Evolutionary conservation across 2,329 filamentous ascomycete genomes (phyloP).

Genomic region (Dactylellina cionopaga): DNA sequence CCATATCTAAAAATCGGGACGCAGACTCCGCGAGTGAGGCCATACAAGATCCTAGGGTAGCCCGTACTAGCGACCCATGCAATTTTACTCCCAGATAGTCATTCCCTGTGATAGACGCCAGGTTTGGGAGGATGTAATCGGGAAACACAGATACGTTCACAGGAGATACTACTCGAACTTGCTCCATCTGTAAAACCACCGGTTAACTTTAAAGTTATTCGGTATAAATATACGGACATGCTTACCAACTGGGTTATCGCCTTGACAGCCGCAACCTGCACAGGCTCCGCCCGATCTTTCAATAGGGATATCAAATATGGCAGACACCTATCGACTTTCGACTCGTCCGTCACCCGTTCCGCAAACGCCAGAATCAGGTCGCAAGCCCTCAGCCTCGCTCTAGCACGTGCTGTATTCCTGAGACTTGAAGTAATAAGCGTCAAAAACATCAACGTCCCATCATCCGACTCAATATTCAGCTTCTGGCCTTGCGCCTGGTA

Average conservation of each 20-base stretch:
- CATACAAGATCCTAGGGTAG: constrained; percentile 91
- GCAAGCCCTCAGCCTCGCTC: constrained; percentile 87
- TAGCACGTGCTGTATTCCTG: constrained; percentile 85
- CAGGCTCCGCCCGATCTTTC: constrained; percentile 82
- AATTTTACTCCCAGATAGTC: constrained; percentile 45
- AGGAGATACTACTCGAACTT: constrained; percentile 86
- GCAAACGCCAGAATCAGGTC: constrained; percentile 92
- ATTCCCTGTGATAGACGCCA: constrained; percentile 65
- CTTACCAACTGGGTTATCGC: constrained; percentile 81
- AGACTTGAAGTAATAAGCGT: constrained; percentile 88
- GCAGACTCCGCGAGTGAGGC: constrained; percentile 88
- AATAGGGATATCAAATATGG: constrained; percentile 88
- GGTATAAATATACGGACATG: constrained; percentile 32
- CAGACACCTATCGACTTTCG: constrained; percentile 90
- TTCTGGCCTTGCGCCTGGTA: constrained; percentile 76
- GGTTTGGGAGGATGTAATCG: constrained; percentile 72
- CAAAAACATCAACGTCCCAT: constrained; percentile 91
- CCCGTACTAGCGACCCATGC: constrained; percentile 73
- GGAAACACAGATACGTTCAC: constrained; percentile 76
- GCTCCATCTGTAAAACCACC: constrained; percentile 67
- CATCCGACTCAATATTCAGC: constrained; percentile 71
- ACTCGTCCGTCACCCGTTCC: constrained; percentile 90
- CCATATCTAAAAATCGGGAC: constrained; percentile 85
- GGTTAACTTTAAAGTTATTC: constrained; percentile 13
- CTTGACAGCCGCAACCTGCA: constrained; percentile 84